Conservation (phyloP, 768 basidiomycete species). For the Harrya chromipes region DNA sequence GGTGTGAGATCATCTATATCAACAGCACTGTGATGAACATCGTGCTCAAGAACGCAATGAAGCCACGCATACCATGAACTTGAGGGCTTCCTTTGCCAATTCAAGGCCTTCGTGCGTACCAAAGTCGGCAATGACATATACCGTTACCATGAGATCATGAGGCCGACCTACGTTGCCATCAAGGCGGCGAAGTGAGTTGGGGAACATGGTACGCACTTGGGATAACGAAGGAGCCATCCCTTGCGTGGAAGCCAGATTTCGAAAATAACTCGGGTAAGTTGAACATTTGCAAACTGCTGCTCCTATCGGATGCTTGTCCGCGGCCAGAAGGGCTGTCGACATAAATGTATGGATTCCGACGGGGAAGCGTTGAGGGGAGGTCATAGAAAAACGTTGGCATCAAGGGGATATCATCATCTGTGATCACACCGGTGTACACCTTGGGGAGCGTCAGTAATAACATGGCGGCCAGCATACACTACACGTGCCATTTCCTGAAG, state of each 20-base stretch:
- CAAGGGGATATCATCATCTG: conserved; percentile 47
- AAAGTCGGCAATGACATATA: conserved; percentile 76
- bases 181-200: background rate
- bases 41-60: background rate
- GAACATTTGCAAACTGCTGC: conserved; percentile 18
- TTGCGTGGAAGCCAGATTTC: conserved; percentile 38
- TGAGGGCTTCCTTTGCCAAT: conserved; percentile 64
- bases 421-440: conserved; percentile 58
- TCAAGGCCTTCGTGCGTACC: conserved; percentile 56
- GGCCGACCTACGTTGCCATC: conserved; percentile 12
- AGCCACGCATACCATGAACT: conserved; percentile 51
- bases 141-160: conserved; percentile 38
- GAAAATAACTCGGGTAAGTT: conserved; percentile 30
- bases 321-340: conserved; percentile 41
- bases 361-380: conserved; percentile 63
- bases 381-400: conserved; percentile 87
- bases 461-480: background rate
- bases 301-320: conserved; percentile 10
- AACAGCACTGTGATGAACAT: background rate
- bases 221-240: conserved; percentile 55
- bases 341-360: conserved; percentile 77
- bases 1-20: conserved; percentile 42
- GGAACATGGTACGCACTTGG: conserved; percentile 44
- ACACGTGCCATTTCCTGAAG: conserved; percentile 67
- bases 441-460: conserved; percentile 20